Evolutionary conservation across 192 early-diverging fungal genomes (phyloP).

Genomic region (Coemansia sp.): DNA sequence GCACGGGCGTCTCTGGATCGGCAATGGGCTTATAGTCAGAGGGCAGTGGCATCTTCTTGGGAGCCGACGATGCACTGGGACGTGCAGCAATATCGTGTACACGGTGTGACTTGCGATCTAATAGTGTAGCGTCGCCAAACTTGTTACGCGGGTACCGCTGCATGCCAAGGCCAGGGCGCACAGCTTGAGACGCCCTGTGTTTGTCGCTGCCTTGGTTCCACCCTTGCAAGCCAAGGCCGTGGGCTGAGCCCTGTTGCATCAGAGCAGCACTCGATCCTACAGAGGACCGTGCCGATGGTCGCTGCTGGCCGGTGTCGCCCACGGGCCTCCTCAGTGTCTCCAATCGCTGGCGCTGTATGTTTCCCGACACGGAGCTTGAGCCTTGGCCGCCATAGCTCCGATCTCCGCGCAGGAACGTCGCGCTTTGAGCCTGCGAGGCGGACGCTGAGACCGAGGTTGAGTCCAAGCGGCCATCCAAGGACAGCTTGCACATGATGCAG

Average conservation of each 20-base stretch:
- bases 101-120: slow-evolving; percentile 6
- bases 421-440: background rate
- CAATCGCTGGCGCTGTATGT: slow-evolving; percentile 23
- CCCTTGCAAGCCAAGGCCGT: slow-evolving; percentile 45
- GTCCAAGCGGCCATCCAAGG: slow-evolving; percentile 10
- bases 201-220: slow-evolving; percentile 18
- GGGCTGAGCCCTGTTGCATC: slow-evolving; percentile 15
- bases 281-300: slow-evolving; percentile 24
- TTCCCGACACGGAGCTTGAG: background rate
- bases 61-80: background rate
- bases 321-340: slow-evolving; percentile 35
- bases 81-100: slow-evolving; percentile 20
- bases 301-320: slow-evolving; percentile 21
- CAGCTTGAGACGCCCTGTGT: slow-evolving; percentile 2
- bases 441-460: background rate
- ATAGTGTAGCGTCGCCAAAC: background rate
- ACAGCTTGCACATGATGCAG: slow-evolving; percentile 51
- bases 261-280: slow-evolving; percentile 3
- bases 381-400: background rate
- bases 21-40: slow-evolving; percentile 53
- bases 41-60: slow-evolving; percentile 27
- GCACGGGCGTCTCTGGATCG: slow-evolving; percentile 30
- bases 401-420: background rate
- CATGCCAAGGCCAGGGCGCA: slow-evolving; percentile 3
- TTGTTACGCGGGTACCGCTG: slow-evolving; percentile 9